phyloP scores from a whole-genome alignment of 2,329 filamentous ascomycete species.

The Neofusicoccum sp. region DNA sequence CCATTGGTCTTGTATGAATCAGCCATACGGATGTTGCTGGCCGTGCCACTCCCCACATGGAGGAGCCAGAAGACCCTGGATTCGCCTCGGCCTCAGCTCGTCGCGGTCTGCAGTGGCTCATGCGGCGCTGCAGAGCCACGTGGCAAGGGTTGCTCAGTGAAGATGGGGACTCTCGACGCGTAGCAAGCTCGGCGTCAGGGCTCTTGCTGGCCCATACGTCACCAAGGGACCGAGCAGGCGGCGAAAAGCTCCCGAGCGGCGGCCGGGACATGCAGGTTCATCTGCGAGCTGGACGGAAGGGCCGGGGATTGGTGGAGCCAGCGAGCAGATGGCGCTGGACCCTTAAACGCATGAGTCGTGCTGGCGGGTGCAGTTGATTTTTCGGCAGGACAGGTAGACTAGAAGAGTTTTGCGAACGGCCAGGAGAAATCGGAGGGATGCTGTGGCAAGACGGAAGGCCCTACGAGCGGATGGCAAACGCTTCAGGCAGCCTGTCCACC shows the following conservation, averaged over 20 bases:
- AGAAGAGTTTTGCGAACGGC: not conserved
- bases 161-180: not conserved
- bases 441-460: not conserved
- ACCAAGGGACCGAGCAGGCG: not conserved
- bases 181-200: not conserved
- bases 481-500: not conserved
- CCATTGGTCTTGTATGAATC: not conserved
- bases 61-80: not conserved
- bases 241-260: not conserved
- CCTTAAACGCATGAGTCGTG: conserved; percentile 17
- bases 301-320: conserved; percentile 4
- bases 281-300: not conserved
- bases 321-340: conserved; percentile 5
- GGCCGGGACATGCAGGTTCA: conserved; percentile 1
- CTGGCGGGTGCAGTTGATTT: not conserved
- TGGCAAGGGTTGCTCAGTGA: not conserved
- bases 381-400: not conserved
- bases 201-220: conserved; percentile 12
- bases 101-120: not conserved
- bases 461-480: not conserved
- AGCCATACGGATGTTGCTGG: not conserved
- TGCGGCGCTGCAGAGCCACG: not conserved
- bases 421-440: not conserved
- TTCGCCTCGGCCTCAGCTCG: not conserved
- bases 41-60: not conserved